Conservation (phyloP, 768 basidiomycete species). For the Ramaria sp. region DNA sequence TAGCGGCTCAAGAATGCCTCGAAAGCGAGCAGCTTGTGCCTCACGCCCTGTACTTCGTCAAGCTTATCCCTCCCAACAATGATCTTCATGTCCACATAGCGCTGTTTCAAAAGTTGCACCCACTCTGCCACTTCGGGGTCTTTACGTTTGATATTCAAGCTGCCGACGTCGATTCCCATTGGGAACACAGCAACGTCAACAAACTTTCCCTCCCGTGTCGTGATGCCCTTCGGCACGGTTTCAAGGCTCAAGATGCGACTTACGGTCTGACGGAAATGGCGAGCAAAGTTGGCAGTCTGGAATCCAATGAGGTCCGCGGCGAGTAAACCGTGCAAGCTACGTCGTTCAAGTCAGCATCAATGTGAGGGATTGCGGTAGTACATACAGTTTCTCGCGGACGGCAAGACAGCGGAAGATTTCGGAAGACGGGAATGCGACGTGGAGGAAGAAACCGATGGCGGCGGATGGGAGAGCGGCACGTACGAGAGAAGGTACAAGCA, state of each 20-base stretch:
- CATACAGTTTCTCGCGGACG: slow-evolving; percentile 36
- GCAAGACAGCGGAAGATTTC: slow-evolving; percentile 93
- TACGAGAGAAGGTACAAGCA: slow-evolving; percentile 82
- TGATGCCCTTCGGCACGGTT: slow-evolving; percentile 71
- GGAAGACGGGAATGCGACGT: slow-evolving; percentile 90
- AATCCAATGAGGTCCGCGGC: slow-evolving; percentile 90
- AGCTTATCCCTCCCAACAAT: slow-evolving; percentile 85
- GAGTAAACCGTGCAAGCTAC: slow-evolving; percentile 69
- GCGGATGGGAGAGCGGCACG: slow-evolving; percentile 48
- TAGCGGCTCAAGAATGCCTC: slow-evolving; percentile 70
- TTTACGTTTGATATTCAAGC: slow-evolving; percentile 52
- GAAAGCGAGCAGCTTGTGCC: slow-evolving; percentile 76
- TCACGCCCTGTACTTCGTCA: slow-evolving; percentile 78
- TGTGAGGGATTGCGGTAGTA: not conserved
- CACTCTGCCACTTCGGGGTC: slow-evolving; percentile 76
- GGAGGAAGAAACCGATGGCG: slow-evolving; percentile 90
- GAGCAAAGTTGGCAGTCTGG: slow-evolving; percentile 75
- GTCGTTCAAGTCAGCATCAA: slow-evolving; percentile 13
- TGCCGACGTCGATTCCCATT: slow-evolving; percentile 76
- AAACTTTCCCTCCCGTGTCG: slow-evolving; percentile 50
- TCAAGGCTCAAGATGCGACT: slow-evolving; percentile 70
- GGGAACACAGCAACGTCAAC: slow-evolving; percentile 85
- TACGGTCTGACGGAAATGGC: slow-evolving; percentile 81
- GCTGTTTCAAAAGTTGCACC: slow-evolving; percentile 67
- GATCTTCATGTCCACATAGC: slow-evolving; percentile 78